A percentile compares a stretch with the other conserved stretches of the same genome.
These are phyloP conservation scores for Globisporangium camurandrum DNA, from an alignment of 352 stramenopile species.

Conservation along the genomic window DNA sequence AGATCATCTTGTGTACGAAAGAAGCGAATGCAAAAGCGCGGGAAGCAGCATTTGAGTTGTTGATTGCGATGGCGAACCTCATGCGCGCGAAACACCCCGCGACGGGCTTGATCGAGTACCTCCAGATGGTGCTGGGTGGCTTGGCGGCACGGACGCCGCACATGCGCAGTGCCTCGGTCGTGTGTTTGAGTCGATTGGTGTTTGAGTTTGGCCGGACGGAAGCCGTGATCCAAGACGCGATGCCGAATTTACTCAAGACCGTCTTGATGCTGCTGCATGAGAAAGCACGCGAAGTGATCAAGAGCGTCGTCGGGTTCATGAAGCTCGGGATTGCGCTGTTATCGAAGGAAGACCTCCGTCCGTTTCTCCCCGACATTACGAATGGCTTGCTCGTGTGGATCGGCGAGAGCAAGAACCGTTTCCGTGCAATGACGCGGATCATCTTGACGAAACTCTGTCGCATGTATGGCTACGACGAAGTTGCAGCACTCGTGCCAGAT, in stretches of 20 bases:
- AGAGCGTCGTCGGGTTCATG: conserved; percentile 94
- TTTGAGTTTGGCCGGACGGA: conserved; percentile 90
- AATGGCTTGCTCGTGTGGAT: conserved; percentile 91
- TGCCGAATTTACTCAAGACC: conserved; percentile 88
- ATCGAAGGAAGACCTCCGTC: conserved; percentile 80
- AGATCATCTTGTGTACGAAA: conserved; percentile 96
- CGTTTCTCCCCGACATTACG: conserved; percentile 89
- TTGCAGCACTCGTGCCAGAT: conserved; percentile 85
- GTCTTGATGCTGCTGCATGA: conserved; percentile 91
- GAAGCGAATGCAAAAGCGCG: conserved; percentile 94
- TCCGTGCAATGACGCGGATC: conserved; percentile 92
- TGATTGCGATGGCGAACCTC: conserved; percentile 79
- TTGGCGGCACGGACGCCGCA: conserved; percentile 91
- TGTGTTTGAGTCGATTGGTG: conserved; percentile 91
- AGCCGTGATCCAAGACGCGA: conserved; percentile 51
- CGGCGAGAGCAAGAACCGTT: conserved; percentile 92
- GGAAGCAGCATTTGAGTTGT: conserved; percentile 79
- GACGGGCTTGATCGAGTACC: conserved; percentile 83
- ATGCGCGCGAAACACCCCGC: conserved; percentile 50
- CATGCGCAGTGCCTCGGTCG: conserved; percentile 94
- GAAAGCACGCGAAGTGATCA: conserved; percentile 94
- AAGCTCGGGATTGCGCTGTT: conserved; percentile 92
- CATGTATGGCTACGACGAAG: conserved; percentile 90
- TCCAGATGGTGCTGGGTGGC: conserved; percentile 90
- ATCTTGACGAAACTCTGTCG: conserved; percentile 95